A percentile compares a stretch with the other conserved stretches of the same genome.
phyloP scores from a whole-genome alignment of 2,329 filamentous ascomycete genomes.

The Waltergamsia citrina region DNA sequence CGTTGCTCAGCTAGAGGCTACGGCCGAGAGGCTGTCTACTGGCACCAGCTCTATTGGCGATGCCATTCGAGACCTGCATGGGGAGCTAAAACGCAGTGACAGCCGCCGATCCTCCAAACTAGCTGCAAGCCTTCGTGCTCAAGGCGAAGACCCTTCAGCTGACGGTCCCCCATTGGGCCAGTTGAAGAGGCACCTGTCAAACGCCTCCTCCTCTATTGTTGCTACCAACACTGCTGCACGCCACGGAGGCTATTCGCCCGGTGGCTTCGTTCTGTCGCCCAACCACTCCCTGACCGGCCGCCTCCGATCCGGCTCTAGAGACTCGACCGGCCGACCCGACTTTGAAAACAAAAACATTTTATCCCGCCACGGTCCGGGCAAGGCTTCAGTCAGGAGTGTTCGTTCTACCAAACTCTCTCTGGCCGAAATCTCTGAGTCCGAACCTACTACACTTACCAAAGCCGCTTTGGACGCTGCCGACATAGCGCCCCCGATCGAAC shows the following conservation, averaged over 20 bases:
- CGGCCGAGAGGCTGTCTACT: conserved; percentile 64
- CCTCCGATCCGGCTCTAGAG: conserved; percentile 45
- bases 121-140: conserved; percentile 33
- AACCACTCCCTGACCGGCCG: conserved; percentile 50
- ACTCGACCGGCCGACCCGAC: conserved; percentile 30
- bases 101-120: conserved; percentile 56
- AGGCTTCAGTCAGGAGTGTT: conserved; percentile 40
- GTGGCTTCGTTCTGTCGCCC: conserved; percentile 58
- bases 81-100: conserved; percentile 61
- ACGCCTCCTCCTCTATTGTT: conserved; percentile 54
- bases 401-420: conserved; percentile 41
- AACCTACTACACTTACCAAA: conserved; percentile 39
- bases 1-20: conserved; percentile 66
- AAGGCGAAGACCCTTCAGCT: conserved; percentile 16
- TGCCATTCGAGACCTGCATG: conserved; percentile 65
- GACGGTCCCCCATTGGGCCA: conserved; percentile 12
- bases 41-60: conserved; percentile 65
- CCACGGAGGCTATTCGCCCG: conserved; percentile 61
- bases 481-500: conserved; percentile 21
- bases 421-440: conserved; percentile 48
- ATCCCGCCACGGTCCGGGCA: conserved; percentile 44
- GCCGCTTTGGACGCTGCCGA: conserved; percentile 47
- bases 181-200: conserved; percentile 34
- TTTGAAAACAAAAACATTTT: conserved; percentile 28
- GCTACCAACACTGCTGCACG: conserved; percentile 59